phyloP scores from a whole-genome alignment of 768 basidiomycete genomes.

The Kwoniella pini region DNA sequence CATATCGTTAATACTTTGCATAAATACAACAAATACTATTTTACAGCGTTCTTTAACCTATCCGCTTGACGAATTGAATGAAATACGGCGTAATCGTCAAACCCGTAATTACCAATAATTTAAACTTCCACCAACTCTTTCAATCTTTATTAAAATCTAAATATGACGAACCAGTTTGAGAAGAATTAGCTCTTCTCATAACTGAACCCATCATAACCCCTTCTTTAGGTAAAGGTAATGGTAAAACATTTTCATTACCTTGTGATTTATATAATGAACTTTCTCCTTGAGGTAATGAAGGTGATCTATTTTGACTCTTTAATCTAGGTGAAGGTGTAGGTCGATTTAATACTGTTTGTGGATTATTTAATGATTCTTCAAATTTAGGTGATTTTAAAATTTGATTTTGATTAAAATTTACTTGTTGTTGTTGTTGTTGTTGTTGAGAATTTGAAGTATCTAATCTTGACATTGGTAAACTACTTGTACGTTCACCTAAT shows the following conservation, averaged over 20 bases:
- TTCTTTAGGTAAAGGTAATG: conserved; percentile 7
- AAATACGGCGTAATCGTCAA: no score
- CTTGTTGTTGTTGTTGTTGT: neutral
- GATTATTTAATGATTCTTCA: neutral
- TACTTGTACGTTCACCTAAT: conserved; percentile 8
- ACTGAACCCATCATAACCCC: conserved; percentile 17
- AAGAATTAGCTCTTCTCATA: conserved; percentile 23
- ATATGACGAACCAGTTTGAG: conserved; percentile 4
- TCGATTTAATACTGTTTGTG: conserved; percentile 8
- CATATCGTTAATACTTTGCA: no score
- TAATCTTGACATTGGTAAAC: conserved; percentile 16
- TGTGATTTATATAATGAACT: neutral
- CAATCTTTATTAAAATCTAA: neutral
- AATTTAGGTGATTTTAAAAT: neutral
- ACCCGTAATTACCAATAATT: no score
- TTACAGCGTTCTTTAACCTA: no score
- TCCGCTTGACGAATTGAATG: no score
- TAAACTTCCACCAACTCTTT: no score
- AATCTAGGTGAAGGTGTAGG: conserved; percentile 6
- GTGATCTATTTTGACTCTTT: neutral
- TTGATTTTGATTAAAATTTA: neutral
- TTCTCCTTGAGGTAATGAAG: neutral
- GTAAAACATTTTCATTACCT: neutral
- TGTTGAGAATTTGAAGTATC: conserved; percentile 2
- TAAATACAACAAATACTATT: no score